Percentiles rank a stretch among this genome's conserved stretches.
phyloP scores from a whole-genome alignment of 2,329 filamentous ascomycete genomes.

The Exophiala phaeomuriformis region DNA sequence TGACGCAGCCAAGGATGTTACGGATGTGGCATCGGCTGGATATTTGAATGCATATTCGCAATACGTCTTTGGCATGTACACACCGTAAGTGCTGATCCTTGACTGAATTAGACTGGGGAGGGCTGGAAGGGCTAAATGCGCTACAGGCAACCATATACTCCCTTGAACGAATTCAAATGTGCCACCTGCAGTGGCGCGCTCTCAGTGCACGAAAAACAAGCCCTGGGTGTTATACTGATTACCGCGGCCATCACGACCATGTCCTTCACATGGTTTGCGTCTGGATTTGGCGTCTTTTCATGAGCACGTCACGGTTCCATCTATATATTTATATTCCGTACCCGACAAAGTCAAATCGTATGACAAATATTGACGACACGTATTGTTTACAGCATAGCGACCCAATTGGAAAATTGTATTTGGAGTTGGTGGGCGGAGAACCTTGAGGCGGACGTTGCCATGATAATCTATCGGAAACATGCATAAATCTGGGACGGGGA shows the following conservation, averaged over 20 bases:
- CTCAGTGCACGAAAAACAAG: slow-evolving; percentile 48
- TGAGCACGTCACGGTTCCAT: not conserved
- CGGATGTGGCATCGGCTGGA: slow-evolving; percentile 47
- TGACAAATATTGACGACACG: slow-evolving; percentile 15
- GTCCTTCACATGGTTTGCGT: slow-evolving; percentile 50
- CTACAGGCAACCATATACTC: slow-evolving; percentile 25
- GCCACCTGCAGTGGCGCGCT: slow-evolving; percentile 50
- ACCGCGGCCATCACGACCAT: slow-evolving; percentile 51
- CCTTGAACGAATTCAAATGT: slow-evolving; percentile 45
- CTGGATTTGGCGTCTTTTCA: slow-evolving; percentile 34
- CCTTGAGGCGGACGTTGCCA: slow-evolving; percentile 1
- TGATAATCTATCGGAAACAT: slow-evolving; percentile 7
- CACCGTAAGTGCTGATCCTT: slow-evolving; percentile 37
- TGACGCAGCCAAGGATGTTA: slow-evolving; percentile 49
- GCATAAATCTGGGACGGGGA: slow-evolving; percentile 8
- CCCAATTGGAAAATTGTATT: not conserved
- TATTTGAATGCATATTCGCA: slow-evolving; percentile 47
- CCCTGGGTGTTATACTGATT: slow-evolving; percentile 49
- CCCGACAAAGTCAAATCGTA: slow-evolving; percentile 14
- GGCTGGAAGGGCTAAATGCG: slow-evolving; percentile 25
- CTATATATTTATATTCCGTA: slow-evolving; percentile 7
- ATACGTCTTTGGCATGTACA: slow-evolving; percentile 58
- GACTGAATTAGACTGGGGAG: slow-evolving; percentile 26
- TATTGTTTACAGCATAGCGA: slow-evolving; percentile 17
- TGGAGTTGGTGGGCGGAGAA: slow-evolving; percentile 4